phyloP scores from a whole-genome alignment of 2,329 filamentous ascomycete genomes.

The Pseudogymnoascus sp. region DNA sequence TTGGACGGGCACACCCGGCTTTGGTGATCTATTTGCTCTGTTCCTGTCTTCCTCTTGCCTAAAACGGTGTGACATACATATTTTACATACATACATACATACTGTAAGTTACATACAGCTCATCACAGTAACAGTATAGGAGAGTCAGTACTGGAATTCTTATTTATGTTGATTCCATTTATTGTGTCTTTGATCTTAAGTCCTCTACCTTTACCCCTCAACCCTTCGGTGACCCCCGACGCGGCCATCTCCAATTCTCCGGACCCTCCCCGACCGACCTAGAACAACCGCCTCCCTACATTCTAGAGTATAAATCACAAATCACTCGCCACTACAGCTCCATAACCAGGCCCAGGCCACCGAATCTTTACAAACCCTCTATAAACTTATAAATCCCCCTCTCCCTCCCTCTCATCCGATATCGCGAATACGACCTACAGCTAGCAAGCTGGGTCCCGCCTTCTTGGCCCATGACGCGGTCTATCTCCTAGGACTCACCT shows the following conservation, averaged over 20 bases:
- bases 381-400: neutral
- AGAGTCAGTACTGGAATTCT: neutral
- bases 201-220: neutral
- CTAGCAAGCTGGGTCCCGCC: neutral
- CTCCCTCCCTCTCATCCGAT: neutral
- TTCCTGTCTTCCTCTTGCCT: slow-evolving; percentile 8
- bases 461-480: neutral
- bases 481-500: neutral
- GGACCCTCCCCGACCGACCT: neutral
- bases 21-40: neutral
- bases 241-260: neutral
- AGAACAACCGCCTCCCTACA: neutral
- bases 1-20: neutral
- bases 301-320: neutral
- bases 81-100: neutral
- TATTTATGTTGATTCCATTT: neutral
- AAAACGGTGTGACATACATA: neutral
- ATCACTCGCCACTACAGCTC: neutral
- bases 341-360: neutral
- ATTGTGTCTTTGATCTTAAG: neutral
- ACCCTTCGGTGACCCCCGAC: neutral
- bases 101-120: neutral
- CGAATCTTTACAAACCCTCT: neutral
- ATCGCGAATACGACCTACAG: neutral
- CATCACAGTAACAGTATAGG: neutral